A percentile compares a stretch with the other conserved stretches of the same genome.
Conservation (phyloP, 2,329 filamentous ascomycete species). For the Fusarium sp. region DNA sequence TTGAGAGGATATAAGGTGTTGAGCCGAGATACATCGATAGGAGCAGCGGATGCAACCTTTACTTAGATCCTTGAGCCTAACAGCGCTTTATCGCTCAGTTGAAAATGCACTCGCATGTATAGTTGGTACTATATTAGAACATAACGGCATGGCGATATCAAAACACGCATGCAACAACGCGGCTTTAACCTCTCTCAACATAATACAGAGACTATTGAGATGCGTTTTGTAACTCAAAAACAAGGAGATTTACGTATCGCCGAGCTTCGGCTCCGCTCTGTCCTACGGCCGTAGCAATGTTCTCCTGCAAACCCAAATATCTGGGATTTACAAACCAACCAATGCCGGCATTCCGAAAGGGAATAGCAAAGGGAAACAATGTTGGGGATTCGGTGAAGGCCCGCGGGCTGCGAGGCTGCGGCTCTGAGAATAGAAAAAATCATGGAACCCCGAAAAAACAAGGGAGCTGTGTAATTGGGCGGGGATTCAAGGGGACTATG, state of each 20-base stretch:
- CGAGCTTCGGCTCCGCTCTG: constrained; percentile 25
- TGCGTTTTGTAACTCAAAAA: neutral
- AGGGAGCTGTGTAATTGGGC: constrained; percentile 37
- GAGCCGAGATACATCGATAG: constrained; percentile 18
- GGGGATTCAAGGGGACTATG: constrained; percentile 4
- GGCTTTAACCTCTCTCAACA: constrained; percentile 6
- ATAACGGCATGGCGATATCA: neutral
- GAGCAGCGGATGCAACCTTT: constrained; percentile 28
- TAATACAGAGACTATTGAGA: neutral
- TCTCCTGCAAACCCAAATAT: constrained; percentile 2
- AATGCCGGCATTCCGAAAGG: constrained; percentile 13
- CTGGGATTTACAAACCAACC: neutral
- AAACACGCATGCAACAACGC: neutral
- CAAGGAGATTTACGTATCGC: constrained; percentile 11
- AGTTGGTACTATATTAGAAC: neutral
- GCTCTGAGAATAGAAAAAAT: constrained; percentile 28
- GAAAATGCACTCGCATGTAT: neutral
- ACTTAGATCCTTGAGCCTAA: neutral
- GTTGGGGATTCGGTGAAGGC: constrained; percentile 47
- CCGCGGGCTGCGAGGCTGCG: constrained; percentile 43
- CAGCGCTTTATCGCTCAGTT: neutral
- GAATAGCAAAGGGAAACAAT: constrained; percentile 17
- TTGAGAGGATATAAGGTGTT: constrained; percentile 28
- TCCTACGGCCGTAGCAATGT: neutral
- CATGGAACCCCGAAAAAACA: constrained; percentile 5